Base-by-base conservation (phyloP, 495 filamentous ascomycete genomes). In the Annulohypoxylon maeteangense region DNA sequence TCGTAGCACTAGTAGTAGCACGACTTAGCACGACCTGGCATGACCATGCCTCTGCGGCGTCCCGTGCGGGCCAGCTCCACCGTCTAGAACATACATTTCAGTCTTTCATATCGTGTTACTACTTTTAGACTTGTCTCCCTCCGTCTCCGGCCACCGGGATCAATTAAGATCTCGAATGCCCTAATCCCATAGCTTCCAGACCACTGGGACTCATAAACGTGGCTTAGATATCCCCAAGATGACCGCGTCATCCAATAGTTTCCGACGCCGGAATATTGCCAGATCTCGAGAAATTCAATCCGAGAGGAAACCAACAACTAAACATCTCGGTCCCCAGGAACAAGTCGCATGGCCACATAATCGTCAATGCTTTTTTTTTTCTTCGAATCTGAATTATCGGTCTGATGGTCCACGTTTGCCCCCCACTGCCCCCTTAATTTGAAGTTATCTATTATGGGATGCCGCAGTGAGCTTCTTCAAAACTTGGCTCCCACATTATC, bases 401-500 rank as follows among this genome's bases (percentile, higher is more conserved):
- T 23, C 31, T 32, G 62, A 29, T 40, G 22, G 40, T 5, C 18
- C 58, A 31, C 34, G 16, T 44, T 38, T n/a, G n/a, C 7, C 48
- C 48, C 23, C 42, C 20, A 47, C 36, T 36, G 11, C 38, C 20
- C 60, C 53, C 42, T 67, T 55, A 84, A 78, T 79, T 82, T 82
- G 76, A 86, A 81, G 70, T 86, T 86, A 83, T 44, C 83, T 81
- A 66, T 86, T 81, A 77, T 83, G 83, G 74, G 82, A 84, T 36
- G 79, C 78, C 20, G 85, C 87, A 64, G 85, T 87, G 54, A 81
- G 84, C 2, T 84, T 88, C 76, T 86, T 88, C 86, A 85, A 72
- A 87, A 84, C 75, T 80, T 81, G 29, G 82, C 81, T 58, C 85
- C 85, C 62, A 85, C 86, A 20, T 85, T 82, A 16, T 79, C 82